These are phyloP conservation scores for Neurospora sp. DNA, from an alignment of 495 filamentous ascomycete genomes.

Conservation along the genomic window DNA sequence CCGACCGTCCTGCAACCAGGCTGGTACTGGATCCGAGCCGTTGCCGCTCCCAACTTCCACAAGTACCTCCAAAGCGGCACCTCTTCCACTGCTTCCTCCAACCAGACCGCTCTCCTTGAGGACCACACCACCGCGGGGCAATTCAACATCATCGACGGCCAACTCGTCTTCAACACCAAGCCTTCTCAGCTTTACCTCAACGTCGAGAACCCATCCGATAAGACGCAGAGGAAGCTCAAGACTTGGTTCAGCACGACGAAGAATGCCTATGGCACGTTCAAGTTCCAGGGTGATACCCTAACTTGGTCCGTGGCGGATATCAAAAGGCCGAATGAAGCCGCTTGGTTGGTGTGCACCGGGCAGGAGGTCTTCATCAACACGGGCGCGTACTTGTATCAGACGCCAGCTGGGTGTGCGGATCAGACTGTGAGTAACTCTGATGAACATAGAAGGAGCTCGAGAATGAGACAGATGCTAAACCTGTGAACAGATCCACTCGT, in stretches of 20 bases:
- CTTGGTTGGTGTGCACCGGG: constrained; percentile 38
- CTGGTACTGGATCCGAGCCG: constrained; percentile 44
- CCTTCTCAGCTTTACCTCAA: constrained; percentile 11
- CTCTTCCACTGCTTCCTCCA: constrained; percentile 15
- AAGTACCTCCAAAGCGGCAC: constrained; percentile 38
- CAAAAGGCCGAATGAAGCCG: constrained; percentile 32
- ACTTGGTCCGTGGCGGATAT: constrained; percentile 33
- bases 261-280: constrained; percentile 40
- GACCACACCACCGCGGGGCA: constrained; percentile 35
- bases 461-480: not conserved
- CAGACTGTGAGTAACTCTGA: constrained; percentile 28
- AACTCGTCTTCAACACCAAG: constrained; percentile 32
- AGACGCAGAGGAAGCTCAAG: constrained; percentile 22
- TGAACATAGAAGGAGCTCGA: not conserved
- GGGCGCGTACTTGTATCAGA: constrained; percentile 37
- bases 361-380: constrained; percentile 37
- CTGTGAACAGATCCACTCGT: constrained; percentile 13
- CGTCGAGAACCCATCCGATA: constrained; percentile 29
- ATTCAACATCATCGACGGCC: constrained; percentile 37
- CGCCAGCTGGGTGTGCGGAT: constrained; percentile 40
- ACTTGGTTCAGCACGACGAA: constrained; percentile 19
- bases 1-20: constrained; percentile 31
- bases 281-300: constrained; percentile 37
- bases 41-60: constrained; percentile 41
- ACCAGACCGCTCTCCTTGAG: constrained; percentile 25